Evolutionary conservation across 352 stramenopile genomes (phyloP), one percentile per base, ranked within the genome.

Genomic region (Halophytophthora polymorphica): DNA sequence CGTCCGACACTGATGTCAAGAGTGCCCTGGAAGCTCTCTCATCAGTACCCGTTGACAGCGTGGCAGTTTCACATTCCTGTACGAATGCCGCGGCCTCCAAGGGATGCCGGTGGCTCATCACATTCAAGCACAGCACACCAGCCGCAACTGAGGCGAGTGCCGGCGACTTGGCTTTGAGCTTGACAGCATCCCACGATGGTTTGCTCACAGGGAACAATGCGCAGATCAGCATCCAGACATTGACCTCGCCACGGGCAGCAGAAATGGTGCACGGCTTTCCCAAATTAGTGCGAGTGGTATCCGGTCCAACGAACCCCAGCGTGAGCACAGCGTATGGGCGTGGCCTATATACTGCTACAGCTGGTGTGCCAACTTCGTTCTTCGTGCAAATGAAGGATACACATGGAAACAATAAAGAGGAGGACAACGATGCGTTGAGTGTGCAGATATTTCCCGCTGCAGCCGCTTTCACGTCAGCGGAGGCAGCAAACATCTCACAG

Each of bases 361-460:
- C 84, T 10, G 82, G 84, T 0, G 37, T 80, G 17, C 45, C 66
- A 14, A 65, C 74, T 8, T 71, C 54, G 1, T 94, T 94, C 49
- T 83, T 71, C 17, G 69, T 93, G 10, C 84, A 95, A 29, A 74
- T 88, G 52, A 93, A 93, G 39, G 84, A 93, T 45, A 93, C 80
- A 0, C 78, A 90, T 35, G 84, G 84, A 14, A 93, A 93, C 60
- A 80, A 95, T 51, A 65, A 66, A 21, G 74, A 90, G 31, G 58
- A 6, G 7, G 69, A 82, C 37, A 61, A 28, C 1, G 52, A 73
- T 39, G 39, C 45, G 2, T 51, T 56, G 15, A 64, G 71, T 12
- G 69, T 87, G 6, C 45, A 70, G 4, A 56, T 92, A 17, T 86
- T 90, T 29, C 83, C 81, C 0, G 53, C 65, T 2, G 58, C 37